phyloP scores from a whole-genome alignment of 352 stramenopile genomes.

The Globisporangium acanthophoron region DNA sequence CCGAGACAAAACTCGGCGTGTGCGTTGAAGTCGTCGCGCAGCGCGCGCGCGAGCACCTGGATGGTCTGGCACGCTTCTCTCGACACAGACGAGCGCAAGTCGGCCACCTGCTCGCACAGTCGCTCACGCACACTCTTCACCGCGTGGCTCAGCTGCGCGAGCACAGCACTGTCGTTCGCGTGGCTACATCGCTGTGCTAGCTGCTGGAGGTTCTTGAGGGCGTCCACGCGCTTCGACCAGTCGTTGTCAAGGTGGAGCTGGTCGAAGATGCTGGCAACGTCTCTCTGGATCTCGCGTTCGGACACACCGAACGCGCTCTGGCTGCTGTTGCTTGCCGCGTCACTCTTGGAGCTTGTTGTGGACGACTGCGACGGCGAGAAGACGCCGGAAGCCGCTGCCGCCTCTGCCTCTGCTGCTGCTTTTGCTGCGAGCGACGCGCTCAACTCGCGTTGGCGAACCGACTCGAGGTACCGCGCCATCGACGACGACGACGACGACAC shows the following conservation, averaged over 20 bases:
- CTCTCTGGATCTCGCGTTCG: slow-evolving; percentile 58
- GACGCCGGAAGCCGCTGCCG: slow-evolving; percentile 9
- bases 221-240: slow-evolving; percentile 74
- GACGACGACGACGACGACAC: slow-evolving; percentile 40
- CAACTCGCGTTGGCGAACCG: slow-evolving; percentile 36
- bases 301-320: slow-evolving; percentile 22
- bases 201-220: slow-evolving; percentile 57
- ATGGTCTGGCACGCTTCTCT: slow-evolving; percentile 74
- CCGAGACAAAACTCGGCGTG: slow-evolving; percentile 71
- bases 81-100: slow-evolving; percentile 75
- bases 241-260: slow-evolving; percentile 62
- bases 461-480: slow-evolving; percentile 48
- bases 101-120: slow-evolving; percentile 64
- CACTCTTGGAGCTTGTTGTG: slow-evolving; percentile 26
- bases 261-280: slow-evolving; percentile 46
- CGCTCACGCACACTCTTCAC: slow-evolving; percentile 56
- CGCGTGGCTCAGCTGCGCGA: slow-evolving; percentile 27
- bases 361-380: slow-evolving; percentile 43
- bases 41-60: slow-evolving; percentile 42
- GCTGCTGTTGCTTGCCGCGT: slow-evolving; percentile 6
- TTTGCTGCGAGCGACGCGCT: slow-evolving; percentile 23
- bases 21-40: slow-evolving; percentile 70
- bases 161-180: slow-evolving; percentile 18
- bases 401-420: slow-evolving; percentile 6
- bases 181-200: slow-evolving; percentile 39